phyloP scores from a whole-genome alignment of 345 rosid species.

The Brassica incana region DNA sequence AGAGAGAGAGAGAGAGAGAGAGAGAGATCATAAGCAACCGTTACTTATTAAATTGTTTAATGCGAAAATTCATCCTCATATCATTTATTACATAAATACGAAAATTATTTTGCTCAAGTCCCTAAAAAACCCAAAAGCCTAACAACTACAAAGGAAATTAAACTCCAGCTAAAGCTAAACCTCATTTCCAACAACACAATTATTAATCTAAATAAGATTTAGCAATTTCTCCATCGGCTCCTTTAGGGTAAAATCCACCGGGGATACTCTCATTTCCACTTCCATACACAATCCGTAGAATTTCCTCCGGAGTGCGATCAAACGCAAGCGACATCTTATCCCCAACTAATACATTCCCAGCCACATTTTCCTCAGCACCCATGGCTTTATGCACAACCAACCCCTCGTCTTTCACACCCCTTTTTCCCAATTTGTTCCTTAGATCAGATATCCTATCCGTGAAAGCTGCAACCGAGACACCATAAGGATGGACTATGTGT shows the following conservation, averaged over 20 bases:
- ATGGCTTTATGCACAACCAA: slow-evolving; percentile 30
- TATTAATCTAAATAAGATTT: slow-evolving; percentile 35
- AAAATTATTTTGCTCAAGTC: not conserved
- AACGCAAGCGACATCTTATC: slow-evolving; percentile 46
- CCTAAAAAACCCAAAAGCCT: not conserved
- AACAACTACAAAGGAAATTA: not conserved
- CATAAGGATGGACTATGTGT: slow-evolving; percentile 38
- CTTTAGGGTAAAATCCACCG: slow-evolving; percentile 71
- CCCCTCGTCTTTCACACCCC: slow-evolving; percentile 60
- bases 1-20: too few species aligned
- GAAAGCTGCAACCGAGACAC: slow-evolving; percentile 26
- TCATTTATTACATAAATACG: not conserved
- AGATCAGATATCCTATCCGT: slow-evolving; percentile 29
- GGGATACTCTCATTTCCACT: slow-evolving; percentile 53
- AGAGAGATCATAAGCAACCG: too few species aligned
- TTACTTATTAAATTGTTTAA: not conserved
- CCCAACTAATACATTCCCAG: slow-evolving; percentile 62
- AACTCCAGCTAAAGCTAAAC: slow-evolving; percentile 21
- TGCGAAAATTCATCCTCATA: not conserved
- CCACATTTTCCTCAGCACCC: slow-evolving; percentile 51
- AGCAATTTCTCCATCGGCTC: slow-evolving; percentile 63
- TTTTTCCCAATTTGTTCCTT: slow-evolving; percentile 32
- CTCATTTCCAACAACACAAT: not conserved
- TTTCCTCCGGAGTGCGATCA: slow-evolving; percentile 58
- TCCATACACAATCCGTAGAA: slow-evolving; percentile 65